Conservation (phyloP, 2,329 filamentous ascomycete species). For the Pseudocercospora ulei region DNA sequence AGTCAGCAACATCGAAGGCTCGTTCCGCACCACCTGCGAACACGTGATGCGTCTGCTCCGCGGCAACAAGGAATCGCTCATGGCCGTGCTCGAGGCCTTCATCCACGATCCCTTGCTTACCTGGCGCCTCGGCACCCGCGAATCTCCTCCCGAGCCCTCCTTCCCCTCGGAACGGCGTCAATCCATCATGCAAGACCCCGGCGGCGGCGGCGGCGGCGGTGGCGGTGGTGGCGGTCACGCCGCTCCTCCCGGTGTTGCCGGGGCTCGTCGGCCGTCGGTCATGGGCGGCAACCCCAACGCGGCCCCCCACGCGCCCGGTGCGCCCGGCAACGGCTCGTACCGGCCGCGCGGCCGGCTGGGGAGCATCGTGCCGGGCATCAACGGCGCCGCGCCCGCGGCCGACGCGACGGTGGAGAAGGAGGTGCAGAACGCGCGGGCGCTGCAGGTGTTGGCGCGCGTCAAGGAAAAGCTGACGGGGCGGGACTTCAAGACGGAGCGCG, state of each 20-base stretch:
- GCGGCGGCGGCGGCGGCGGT: constrained; percentile 13
- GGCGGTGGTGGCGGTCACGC: background rate
- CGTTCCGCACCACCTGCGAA: constrained; percentile 95
- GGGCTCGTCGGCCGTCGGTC: constrained; percentile 28
- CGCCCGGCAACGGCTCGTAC: constrained; percentile 26
- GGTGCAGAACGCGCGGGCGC: constrained; percentile 81
- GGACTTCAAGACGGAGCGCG: constrained; percentile 79
- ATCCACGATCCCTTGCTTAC: constrained; percentile 98
- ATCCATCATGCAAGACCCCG: constrained; percentile 47
- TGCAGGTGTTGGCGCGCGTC: constrained; percentile 84
- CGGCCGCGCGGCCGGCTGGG: constrained; percentile 11
- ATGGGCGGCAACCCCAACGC: constrained; percentile 30
- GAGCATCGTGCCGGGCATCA: constrained; percentile 29
- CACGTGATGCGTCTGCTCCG: constrained; percentile 95
- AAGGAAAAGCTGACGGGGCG: constrained; percentile 90
- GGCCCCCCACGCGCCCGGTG: constrained; percentile 28
- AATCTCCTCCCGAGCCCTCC: constrained; percentile 51
- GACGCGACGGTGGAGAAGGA: constrained; percentile 47
- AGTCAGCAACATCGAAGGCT: constrained; percentile 98
- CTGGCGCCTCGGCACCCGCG: constrained; percentile 68
- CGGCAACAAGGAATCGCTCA: constrained; percentile 95
- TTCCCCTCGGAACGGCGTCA: constrained; percentile 53
- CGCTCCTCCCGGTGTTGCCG: constrained; percentile 8
- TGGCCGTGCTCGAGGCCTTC: constrained; percentile 97
- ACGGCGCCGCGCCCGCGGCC: constrained; percentile 21